Conservation (phyloP, 179 eudicot genomes). For the Beta corolliflora region DNA sequence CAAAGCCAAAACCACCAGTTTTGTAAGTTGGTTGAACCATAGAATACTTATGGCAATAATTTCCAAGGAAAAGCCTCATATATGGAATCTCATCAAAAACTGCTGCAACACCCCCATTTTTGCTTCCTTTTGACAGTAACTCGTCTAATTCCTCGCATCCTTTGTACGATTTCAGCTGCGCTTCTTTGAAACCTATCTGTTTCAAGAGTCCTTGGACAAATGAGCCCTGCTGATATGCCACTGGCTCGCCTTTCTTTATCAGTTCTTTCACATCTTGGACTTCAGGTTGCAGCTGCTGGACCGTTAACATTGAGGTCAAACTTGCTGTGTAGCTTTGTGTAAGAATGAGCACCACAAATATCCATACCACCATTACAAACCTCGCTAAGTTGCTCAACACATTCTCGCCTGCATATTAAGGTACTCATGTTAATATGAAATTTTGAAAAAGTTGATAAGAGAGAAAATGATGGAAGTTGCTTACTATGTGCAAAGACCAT, state of each 20-base stretch:
- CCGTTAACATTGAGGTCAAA: slow-evolving; percentile 56
- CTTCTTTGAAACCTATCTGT: slow-evolving; percentile 26
- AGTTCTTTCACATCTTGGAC: slow-evolving; percentile 34
- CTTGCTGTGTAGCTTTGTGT: slow-evolving; percentile 63
- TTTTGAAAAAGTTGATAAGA: too few relatives aligned
- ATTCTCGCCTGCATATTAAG: slow-evolving; percentile 34
- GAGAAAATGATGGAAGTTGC: neutral
- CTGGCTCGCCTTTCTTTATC: slow-evolving; percentile 24
- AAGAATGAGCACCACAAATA: slow-evolving; percentile 51
- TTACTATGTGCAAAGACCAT: slow-evolving; percentile 57
- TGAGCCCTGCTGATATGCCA: slow-evolving; percentile 47
- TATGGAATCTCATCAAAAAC: slow-evolving; percentile 60
- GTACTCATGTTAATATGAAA: too few relatives aligned
- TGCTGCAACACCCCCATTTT: slow-evolving; percentile 48
- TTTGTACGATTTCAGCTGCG: slow-evolving; percentile 31
- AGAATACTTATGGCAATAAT: slow-evolving; percentile 47
- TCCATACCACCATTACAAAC: slow-evolving; percentile 61
- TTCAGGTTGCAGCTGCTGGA: slow-evolving; percentile 43
- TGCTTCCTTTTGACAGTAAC: slow-evolving; percentile 41
- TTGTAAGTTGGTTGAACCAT: slow-evolving; percentile 39
- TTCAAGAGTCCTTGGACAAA: slow-evolving; percentile 40
- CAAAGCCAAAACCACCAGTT: slow-evolving; percentile 63
- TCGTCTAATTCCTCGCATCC: slow-evolving; percentile 32
- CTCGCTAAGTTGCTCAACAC: slow-evolving; percentile 51
- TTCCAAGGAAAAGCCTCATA: slow-evolving; percentile 39